A percentile compares a stretch with the other conserved stretches of the same genome.
Conservation (phyloP, 108 stramenopile species). For the Mayamaea pseudoterrestris region DNA sequence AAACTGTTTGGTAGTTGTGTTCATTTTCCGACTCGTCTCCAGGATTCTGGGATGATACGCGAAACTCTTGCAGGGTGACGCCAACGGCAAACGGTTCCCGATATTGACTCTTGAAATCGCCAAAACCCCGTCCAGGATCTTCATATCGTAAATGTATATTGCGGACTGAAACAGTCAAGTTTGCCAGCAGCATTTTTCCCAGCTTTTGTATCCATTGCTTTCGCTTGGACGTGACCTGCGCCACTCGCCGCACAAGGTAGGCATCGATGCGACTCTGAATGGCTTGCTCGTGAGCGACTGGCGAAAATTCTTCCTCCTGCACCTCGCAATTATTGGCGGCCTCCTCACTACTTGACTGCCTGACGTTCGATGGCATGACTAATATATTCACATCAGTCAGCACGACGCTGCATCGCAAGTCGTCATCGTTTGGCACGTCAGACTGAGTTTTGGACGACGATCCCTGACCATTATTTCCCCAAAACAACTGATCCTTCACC, state of each 20-base stretch:
- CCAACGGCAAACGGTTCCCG: slow-evolving; percentile 55
- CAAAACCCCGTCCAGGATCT: slow-evolving; percentile 31
- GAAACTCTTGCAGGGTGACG: slow-evolving; percentile 43
- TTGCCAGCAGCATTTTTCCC: slow-evolving; percentile 28
- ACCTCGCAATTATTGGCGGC: no score
- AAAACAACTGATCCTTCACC: slow-evolving; percentile 17
- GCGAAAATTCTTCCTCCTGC: no score
- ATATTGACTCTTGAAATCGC: slow-evolving; percentile 4
- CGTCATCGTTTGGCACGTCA: no score
- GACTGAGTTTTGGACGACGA: background rate
- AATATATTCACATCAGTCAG: slow-evolving; percentile 61
- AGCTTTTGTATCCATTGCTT: slow-evolving; percentile 26
- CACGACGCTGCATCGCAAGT: slow-evolving; percentile 27
- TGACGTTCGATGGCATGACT: slow-evolving; percentile 33
- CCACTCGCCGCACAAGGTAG: background rate
- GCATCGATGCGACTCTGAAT: background rate
- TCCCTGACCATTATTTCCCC: slow-evolving; percentile 2
- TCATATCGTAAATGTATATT: slow-evolving; percentile 72
- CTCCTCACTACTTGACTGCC: no score
- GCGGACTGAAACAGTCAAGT: slow-evolving; percentile 40
- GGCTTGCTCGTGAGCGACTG: no score
- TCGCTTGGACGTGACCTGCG: no score
- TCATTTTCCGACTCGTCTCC: slow-evolving; percentile 1
- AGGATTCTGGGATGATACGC: slow-evolving; percentile 14
- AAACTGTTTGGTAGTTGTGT: slow-evolving; percentile 6